These are phyloP conservation scores for Austroboletus festivus DNA, from an alignment of 768 basidiomycete genomes.

Conservation along the genomic window DNA sequence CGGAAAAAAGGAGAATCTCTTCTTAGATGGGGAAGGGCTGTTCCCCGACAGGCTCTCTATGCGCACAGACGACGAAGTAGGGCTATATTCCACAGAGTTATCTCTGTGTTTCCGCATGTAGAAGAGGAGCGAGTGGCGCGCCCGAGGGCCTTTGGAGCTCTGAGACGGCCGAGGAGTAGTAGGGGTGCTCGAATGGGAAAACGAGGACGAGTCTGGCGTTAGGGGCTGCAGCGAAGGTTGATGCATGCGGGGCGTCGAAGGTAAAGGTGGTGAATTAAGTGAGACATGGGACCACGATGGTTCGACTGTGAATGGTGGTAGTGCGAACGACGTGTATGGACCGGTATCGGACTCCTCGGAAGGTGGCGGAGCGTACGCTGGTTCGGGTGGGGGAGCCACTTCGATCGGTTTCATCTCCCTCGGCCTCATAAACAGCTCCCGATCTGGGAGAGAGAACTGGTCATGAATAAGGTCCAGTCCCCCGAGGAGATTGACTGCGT, in stretches of 20 bases:
- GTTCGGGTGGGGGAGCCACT: slow-evolving; percentile 25
- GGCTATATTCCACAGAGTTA: slow-evolving; percentile 17
- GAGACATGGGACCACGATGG: slow-evolving; percentile 19
- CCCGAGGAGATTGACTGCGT: slow-evolving; percentile 43
- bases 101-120: slow-evolving; percentile 30
- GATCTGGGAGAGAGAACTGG: slow-evolving; percentile 31
- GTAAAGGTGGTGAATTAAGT: slow-evolving; percentile 16
- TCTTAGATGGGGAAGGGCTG: slow-evolving; percentile 15
- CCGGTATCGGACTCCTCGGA: slow-evolving; percentile 35
- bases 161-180: slow-evolving; percentile 26
- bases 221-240: slow-evolving; percentile 28
- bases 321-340: slow-evolving; percentile 31
- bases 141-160: slow-evolving; percentile 25
- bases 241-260: slow-evolving; percentile 22
- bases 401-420: slow-evolving; percentile 31
- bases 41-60: slow-evolving; percentile 15
- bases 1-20: slow-evolving; percentile 30
- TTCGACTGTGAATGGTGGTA: slow-evolving; percentile 26
- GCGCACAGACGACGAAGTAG: slow-evolving; percentile 22
- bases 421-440: slow-evolving; percentile 28
- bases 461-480: slow-evolving; percentile 39
- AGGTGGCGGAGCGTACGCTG: slow-evolving; percentile 15
- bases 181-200: slow-evolving; percentile 31
- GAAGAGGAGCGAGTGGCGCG: slow-evolving; percentile 28
- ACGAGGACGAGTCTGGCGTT: slow-evolving; percentile 29